Conservation (phyloP, 495 filamentous ascomycete genomes). For the Aspergillus affinis region DNA sequence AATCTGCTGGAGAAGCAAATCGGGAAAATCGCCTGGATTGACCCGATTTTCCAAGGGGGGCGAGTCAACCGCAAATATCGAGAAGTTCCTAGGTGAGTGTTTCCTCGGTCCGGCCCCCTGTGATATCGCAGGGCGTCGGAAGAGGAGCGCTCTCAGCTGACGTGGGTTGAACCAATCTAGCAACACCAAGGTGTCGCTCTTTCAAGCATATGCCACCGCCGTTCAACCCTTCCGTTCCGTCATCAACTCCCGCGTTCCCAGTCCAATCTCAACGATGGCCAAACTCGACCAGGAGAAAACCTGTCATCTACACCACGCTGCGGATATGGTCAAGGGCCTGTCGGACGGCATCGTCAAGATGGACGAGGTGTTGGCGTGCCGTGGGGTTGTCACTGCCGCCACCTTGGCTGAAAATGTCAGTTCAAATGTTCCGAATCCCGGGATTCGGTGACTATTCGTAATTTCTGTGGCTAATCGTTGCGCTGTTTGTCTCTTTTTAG, state of each 20-base stretch:
- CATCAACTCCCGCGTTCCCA: constrained; percentile 46
- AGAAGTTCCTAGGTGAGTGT: constrained; percentile 54
- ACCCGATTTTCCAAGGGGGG: constrained; percentile 52
- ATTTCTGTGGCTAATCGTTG: constrained; percentile 10
- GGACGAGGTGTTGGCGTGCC: constrained; percentile 41
- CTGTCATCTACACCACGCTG: constrained; percentile 53
- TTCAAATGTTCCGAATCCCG: constrained; percentile 8
- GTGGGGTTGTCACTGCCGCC: constrained; percentile 42
- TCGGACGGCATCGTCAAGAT: constrained; percentile 49
- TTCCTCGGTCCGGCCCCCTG: constrained; percentile 8
- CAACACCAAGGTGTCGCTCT: constrained; percentile 53
- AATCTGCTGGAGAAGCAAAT: constrained; percentile 55
- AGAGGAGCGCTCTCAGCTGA: constrained; percentile 17
- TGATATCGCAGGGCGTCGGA: constrained; percentile 3
- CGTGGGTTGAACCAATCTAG: constrained; percentile 17
- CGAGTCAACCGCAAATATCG: constrained; percentile 54
- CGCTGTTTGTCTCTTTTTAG: constrained; percentile 9
- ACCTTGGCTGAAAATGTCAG: constrained; percentile 33
- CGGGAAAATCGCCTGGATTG: constrained; percentile 52
- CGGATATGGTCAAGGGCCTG: constrained; percentile 51
- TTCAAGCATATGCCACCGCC: constrained; percentile 51
- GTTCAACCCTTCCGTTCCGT: constrained; percentile 49
- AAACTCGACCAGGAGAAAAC: constrained; percentile 54
- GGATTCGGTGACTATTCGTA: not conserved
- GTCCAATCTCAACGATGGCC: constrained; percentile 51